These are phyloP conservation scores for Cymbopogon flexuosus DNA, from an alignment of 202 grass and related monocot species.

Conservation along the genomic window DNA sequence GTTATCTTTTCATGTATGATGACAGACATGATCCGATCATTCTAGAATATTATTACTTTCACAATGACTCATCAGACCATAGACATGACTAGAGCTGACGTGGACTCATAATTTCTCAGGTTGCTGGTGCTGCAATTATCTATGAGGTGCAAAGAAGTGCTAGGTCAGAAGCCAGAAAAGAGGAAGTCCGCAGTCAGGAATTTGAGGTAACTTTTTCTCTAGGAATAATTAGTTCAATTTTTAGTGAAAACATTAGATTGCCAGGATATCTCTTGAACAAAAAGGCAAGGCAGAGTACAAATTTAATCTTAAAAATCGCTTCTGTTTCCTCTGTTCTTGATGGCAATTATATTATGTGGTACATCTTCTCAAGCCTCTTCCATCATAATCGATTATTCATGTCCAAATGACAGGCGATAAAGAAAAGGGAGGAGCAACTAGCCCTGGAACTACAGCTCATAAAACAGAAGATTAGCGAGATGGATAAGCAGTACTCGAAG, in stretches of 20 bases:
- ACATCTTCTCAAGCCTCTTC: neutral
- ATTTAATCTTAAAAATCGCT: neutral
- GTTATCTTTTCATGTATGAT: neutral
- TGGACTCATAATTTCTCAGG: constrained; percentile 36
- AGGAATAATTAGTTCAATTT: neutral
- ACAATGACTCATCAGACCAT: neutral
- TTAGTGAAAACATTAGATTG: neutral
- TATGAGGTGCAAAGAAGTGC: constrained; percentile 95
- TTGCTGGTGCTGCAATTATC: constrained; percentile 74
- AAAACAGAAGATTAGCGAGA: constrained; percentile 53
- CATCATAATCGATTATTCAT: neutral
- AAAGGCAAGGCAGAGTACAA: neutral
- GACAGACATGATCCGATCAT: neutral
- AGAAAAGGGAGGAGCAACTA: constrained; percentile 54
- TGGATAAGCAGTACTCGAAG: constrained; percentile 44
- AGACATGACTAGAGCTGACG: constrained; percentile 16
- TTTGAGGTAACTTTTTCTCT: constrained; percentile 53
- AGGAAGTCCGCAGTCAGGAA: constrained; percentile 63
- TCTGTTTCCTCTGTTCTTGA: neutral
- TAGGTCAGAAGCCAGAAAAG: constrained; percentile 90
- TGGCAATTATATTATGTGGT: neutral
- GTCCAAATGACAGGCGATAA: constrained; percentile 49
- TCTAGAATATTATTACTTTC: neutral
- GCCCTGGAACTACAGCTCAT: constrained; percentile 51
- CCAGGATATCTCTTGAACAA: neutral